Percentiles rank a stretch among this genome's conserved stretches.
Conservation (phyloP, 495 filamentous ascomycete genomes). For the Lepidopterella palustris region DNA sequence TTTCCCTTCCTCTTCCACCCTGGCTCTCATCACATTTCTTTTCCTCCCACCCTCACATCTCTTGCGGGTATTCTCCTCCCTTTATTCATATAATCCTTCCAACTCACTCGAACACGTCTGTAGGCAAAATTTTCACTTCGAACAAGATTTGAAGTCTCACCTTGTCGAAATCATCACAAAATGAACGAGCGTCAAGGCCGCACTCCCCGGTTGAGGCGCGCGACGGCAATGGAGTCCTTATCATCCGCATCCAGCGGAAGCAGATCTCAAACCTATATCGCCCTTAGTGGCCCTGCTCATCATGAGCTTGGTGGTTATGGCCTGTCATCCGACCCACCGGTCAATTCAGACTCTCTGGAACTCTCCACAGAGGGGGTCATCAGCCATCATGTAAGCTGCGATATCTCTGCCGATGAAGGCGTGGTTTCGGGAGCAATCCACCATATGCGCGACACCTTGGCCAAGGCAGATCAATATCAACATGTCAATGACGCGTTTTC, state of each 20-base stretch:
- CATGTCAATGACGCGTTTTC: neutral
- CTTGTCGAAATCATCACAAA: no score
- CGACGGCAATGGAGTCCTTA: neutral
- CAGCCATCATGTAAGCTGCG: neutral
- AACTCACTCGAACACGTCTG: no score
- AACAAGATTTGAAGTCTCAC: no score
- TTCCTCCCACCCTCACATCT: no score
- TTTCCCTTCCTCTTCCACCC: no score
- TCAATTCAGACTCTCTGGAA: neutral
- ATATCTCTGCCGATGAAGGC: neutral
- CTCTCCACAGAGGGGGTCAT: neutral
- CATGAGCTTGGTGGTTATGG: neutral
- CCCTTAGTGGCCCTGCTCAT: neutral
- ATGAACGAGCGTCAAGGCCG: no score
- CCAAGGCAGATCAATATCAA: neutral
- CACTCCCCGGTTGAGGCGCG: neutral
- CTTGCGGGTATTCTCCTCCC: no score
- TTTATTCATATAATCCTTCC: no score
- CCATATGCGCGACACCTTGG: neutral
- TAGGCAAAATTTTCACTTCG: no score
- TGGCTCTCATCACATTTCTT: no score
- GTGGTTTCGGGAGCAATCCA: neutral
- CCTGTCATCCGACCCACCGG: neutral
- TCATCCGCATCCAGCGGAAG: neutral
- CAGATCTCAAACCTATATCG: neutral